Evolutionary conservation across 23 red algal genomes (phyloP).

Genomic region (Agarophyton chilense): DNA sequence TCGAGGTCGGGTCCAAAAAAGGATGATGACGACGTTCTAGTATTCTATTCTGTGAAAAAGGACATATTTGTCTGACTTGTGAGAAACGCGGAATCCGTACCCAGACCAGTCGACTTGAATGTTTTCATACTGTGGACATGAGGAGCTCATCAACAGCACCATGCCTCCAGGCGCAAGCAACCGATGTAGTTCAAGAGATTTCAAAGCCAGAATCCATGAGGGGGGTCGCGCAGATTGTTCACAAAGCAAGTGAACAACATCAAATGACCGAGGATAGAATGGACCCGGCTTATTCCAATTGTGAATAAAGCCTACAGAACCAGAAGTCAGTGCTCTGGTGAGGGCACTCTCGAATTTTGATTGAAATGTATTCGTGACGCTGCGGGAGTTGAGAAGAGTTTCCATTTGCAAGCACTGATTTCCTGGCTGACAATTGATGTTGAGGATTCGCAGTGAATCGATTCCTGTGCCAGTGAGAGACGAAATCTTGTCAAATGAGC

Average conservation of each 20-base stretch:
- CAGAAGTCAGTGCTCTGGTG: not conserved
- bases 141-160: not conserved
- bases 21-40: too few species aligned
- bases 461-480: not conserved
- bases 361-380: not conserved
- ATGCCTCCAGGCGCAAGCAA: slow-evolving; percentile 1
- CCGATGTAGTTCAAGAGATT: slow-evolving; percentile 20
- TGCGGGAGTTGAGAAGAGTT: not conserved
- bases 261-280: slow-evolving; percentile 25
- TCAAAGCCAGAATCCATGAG: not conserved
- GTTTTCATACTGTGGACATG: not conserved
- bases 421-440: not conserved
- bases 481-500: not conserved
- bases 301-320: not conserved
- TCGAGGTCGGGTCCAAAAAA: too few species aligned
- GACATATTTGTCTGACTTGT: not conserved
- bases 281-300: not conserved
- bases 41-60: not conserved
- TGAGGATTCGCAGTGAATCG: not conserved
- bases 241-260: not conserved
- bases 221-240: not conserved
- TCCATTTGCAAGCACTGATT: slow-evolving; percentile 6
- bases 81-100: not conserved
- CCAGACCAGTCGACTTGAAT: not conserved
- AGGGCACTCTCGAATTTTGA: not conserved